Evolutionary conservation across 805 yeast species (phyloP).

Genomic region (Myxozyma sirexii): DNA sequence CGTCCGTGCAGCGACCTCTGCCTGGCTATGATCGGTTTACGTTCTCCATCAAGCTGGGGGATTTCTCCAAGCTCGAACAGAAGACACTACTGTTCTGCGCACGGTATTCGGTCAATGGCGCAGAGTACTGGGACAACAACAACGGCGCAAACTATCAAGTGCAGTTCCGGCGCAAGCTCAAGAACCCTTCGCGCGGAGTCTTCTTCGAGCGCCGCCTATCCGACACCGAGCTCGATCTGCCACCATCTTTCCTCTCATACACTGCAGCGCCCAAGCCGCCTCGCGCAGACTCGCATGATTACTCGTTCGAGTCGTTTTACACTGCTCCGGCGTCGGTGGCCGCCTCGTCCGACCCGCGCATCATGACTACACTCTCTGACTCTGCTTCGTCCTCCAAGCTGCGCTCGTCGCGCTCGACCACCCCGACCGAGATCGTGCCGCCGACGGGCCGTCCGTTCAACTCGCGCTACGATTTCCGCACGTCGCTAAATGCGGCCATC

Average conservation of each 20-base stretch:
- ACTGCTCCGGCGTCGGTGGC: slow-evolving; percentile 9
- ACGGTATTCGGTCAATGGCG: slow-evolving; percentile 52
- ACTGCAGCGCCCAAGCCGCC: slow-evolving; percentile 17
- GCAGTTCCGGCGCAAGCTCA: slow-evolving; percentile 41
- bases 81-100: slow-evolving; percentile 57
- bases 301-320: slow-evolving; percentile 28
- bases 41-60: slow-evolving; percentile 54
- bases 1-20: slow-evolving; percentile 36
- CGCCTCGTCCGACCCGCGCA: neutral
- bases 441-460: slow-evolving; percentile 33
- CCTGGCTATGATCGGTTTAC: slow-evolving; percentile 63
- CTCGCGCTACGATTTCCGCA: slow-evolving; percentile 41
- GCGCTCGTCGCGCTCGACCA: slow-evolving; percentile 15
- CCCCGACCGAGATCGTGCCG: slow-evolving; percentile 27
- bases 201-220: slow-evolving; percentile 17
- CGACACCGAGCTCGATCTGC: slow-evolving; percentile 17
- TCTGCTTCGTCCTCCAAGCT: neutral
- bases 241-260: slow-evolving; percentile 10
- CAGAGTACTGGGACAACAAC: slow-evolving; percentile 82
- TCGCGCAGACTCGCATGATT: slow-evolving; percentile 18
- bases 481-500: slow-evolving; percentile 34
- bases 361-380: neutral
- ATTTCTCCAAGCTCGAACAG: slow-evolving; percentile 41
- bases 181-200: neutral
- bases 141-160: slow-evolving; percentile 59